Base-by-base conservation (phyloP, 192 early-diverging fungal species). In the Paraglomus brasilianum region DNA sequence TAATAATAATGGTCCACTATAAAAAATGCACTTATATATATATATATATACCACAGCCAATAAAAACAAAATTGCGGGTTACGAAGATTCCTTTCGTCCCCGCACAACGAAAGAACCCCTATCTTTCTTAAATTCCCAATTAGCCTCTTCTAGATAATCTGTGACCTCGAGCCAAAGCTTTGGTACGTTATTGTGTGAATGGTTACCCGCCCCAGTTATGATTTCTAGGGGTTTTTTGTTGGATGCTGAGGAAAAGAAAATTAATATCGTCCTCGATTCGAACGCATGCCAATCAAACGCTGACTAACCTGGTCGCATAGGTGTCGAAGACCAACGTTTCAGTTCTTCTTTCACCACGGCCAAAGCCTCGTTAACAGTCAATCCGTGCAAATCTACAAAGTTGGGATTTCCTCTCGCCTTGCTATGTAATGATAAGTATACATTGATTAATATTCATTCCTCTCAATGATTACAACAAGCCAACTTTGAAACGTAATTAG, bases 361-460 rank as follows among this genome's bases (percentile, higher is more conserved):
- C 5, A 83, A 69, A 0, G 89, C 88, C 69, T 91, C 88, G 0
- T 72, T 67, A 3, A 88, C 79, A 0, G 81, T 87, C 24, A 89
- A 72, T 0, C 89, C 89, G 53, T 91, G 89, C 14, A 91, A 76
- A 73, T 91, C 89, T 3, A 91, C 72, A 38, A 89, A 67, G 70
- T 81, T 79, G 13, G 81, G 78, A 66, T 85, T 77, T 14, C 78
- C 81, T 49, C 69, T 72, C 14, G 52, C 72, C 53, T 81, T 17
- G 30, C 77, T 85, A 50, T 69, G 11, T 9, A 69, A 36, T 15
- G 44, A n/a, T 21, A 15, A 40, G 15, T 44, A 61, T 41, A 13
- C 51, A 15, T 14, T 36, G 38, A 51, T 51, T 45, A 63, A 40
- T 72, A 21, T 22, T 10, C 5, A 49, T 65, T 9, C 22, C 38